phyloP scores from a whole-genome alignment of 83 land plant species.

The Picea abies region DNA sequence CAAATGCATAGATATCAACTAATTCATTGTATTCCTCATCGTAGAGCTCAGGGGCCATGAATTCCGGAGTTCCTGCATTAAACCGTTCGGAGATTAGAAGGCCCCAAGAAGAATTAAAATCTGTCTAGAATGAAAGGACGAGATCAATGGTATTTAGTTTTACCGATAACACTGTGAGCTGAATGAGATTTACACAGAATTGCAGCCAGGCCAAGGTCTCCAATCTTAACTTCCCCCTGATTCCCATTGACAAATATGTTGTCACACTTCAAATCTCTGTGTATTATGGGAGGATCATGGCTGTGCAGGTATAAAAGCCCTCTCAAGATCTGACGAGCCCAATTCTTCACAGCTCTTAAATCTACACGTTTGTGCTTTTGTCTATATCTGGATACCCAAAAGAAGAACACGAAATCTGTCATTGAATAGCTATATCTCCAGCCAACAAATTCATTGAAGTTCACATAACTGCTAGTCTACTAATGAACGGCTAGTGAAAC shows the following conservation, averaged over 20 bases:
- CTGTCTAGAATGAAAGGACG: background rate
- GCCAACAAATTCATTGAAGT: background rate
- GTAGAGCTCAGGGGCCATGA: slow-evolving; percentile 97
- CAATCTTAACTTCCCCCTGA: slow-evolving; percentile 87
- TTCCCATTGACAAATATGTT: slow-evolving; percentile 58
- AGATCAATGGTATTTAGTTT: background rate
- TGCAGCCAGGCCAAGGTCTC: slow-evolving; percentile 95
- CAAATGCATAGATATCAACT: slow-evolving; percentile 92
- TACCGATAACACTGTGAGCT: slow-evolving; percentile 87
- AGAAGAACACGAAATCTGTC: background rate
- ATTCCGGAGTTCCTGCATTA: slow-evolving; percentile 86
- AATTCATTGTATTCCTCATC: slow-evolving; percentile 89
- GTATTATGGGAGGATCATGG: slow-evolving; percentile 92
- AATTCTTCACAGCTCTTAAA: slow-evolving; percentile 87
- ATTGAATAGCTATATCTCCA: background rate
- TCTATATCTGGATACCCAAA: slow-evolving; percentile 34
- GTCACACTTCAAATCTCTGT: slow-evolving; percentile 96
- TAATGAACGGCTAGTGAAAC: slow-evolving; percentile 17
- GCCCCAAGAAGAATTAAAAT: background rate
- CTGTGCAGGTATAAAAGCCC: slow-evolving; percentile 92
- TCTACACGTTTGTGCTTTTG: slow-evolving; percentile 83
- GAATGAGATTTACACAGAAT: slow-evolving; percentile 87
- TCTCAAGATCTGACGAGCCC: slow-evolving; percentile 86
- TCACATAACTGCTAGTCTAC: background rate
- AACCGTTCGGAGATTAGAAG: background rate